These are phyloP conservation scores for Pyrrhoderma lamaoense DNA, from an alignment of 1,284 basidiomycete genomes.

Conservation along the genomic window DNA sequence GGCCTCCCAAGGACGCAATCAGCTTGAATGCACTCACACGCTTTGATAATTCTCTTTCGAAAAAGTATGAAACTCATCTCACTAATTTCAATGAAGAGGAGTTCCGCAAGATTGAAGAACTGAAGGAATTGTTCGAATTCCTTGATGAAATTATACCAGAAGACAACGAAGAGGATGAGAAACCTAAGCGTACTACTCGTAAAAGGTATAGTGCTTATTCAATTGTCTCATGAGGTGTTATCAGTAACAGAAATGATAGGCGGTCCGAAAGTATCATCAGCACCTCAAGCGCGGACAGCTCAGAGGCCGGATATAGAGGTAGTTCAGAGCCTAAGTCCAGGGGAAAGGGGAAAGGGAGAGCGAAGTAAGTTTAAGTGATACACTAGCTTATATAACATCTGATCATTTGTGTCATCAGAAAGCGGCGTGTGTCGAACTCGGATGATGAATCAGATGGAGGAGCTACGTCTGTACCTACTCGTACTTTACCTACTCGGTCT, in stretches of 20 bases:
- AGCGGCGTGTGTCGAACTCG: conserved; percentile 25
- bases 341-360: conserved; percentile 25
- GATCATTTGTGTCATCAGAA: conserved; percentile 22
- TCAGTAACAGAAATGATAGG: conserved; percentile 17
- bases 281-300: conserved; percentile 25
- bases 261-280: conserved; percentile 33
- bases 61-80: conserved; percentile 52
- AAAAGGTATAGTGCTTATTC: conserved; percentile 24
- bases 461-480: conserved; percentile 15
- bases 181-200: conserved; percentile 31
- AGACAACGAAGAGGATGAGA: conserved; percentile 45
- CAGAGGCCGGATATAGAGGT: conserved; percentile 25
- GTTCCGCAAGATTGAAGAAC: conserved; percentile 48
- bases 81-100: conserved; percentile 66
- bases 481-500: conserved; percentile 19
- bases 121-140: conserved; percentile 59
- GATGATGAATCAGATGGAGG: conserved; percentile 7
- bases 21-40: conserved; percentile 65
- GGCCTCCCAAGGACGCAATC: conserved; percentile 61
- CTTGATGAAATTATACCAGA: conserved; percentile 46
- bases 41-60: conserved; percentile 55
- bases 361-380: conserved; percentile 28
- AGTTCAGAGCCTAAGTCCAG: conserved; percentile 22
- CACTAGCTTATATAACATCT: too few species aligned
- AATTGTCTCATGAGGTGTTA: not conserved